Evolutionary conservation across 345 rosid species (phyloP).

Genomic region (Lenwebbia sp.): DNA sequence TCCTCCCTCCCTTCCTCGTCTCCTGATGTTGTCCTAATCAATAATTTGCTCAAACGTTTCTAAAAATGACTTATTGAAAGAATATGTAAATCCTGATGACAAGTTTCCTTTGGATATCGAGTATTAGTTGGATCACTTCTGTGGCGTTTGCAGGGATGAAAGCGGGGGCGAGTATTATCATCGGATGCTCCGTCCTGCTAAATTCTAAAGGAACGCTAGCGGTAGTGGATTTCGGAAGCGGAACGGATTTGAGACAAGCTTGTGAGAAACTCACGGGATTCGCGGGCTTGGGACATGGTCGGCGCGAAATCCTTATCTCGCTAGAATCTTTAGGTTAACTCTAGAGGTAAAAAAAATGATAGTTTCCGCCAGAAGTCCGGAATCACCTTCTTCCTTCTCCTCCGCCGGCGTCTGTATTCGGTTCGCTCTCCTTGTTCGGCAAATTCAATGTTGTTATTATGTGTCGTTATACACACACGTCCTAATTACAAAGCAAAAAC

Average conservation of each 20-base stretch:
- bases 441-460: too few species aligned
- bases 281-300: too few species aligned
- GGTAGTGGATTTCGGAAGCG: neutral
- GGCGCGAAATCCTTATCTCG: neutral
- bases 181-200: neutral
- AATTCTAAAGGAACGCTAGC: neutral
- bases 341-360: neutral
- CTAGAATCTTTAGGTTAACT: neutral
- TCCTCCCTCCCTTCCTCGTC: neutral
- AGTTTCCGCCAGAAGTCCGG: neutral
- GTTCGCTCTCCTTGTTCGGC: too few species aligned
- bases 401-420: neutral
- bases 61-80: neutral
- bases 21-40: neutral
- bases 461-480: neutral
- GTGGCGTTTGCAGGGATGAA: neutral
- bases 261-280: too few species aligned
- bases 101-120: neutral
- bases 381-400: neutral
- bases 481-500: neutral
- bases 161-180: neutral
- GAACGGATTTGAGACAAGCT: neutral
- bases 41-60: neutral
- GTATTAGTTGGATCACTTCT: neutral
- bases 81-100: neutral